Percentiles rank a stretch among this genome's conserved stretches.
Evolutionary conservation across 2,329 filamentous ascomycete species (phyloP).

Genomic region (Verticillium zaregamsianum): DNA sequence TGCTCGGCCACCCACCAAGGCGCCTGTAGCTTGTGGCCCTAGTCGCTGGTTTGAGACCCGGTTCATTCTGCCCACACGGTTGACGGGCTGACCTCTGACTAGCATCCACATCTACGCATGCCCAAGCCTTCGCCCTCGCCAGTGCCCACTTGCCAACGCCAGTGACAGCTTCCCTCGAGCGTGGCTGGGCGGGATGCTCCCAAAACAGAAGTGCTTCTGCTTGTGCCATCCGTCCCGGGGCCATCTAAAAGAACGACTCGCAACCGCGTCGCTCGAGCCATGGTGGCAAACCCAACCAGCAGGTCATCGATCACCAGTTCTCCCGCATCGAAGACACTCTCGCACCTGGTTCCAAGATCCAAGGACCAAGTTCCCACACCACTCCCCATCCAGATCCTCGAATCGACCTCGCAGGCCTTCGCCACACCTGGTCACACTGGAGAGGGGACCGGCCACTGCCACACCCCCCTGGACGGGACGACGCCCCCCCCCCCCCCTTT

Average conservation of each 20-base stretch:
- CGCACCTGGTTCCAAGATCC: background rate
- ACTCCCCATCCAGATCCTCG: background rate
- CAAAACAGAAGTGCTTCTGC: background rate
- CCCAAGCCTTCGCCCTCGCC: background rate
- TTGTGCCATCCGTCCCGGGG: background rate
- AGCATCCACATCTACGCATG: background rate
- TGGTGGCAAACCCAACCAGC: background rate
- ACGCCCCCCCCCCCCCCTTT: background rate
- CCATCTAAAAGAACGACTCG: background rate
- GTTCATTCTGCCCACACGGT: background rate
- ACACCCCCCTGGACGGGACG: background rate
- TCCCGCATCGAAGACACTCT: background rate
- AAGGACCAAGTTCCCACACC: background rate
- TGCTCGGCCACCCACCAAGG: background rate
- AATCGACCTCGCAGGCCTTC: background rate
- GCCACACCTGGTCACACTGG: background rate
- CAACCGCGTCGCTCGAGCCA: background rate
- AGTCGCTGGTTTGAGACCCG: background rate
- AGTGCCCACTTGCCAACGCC: too few relatives aligned
- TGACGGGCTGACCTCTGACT: background rate
- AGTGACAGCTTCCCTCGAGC: background rate
- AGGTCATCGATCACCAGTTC: background rate
- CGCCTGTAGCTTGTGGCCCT: background rate
- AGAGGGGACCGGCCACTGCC: background rate
- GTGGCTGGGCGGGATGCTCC: background rate